phyloP scores from a whole-genome alignment of 2,329 filamentous ascomycete genomes.

The Hymenoscyphus salicellus region DNA sequence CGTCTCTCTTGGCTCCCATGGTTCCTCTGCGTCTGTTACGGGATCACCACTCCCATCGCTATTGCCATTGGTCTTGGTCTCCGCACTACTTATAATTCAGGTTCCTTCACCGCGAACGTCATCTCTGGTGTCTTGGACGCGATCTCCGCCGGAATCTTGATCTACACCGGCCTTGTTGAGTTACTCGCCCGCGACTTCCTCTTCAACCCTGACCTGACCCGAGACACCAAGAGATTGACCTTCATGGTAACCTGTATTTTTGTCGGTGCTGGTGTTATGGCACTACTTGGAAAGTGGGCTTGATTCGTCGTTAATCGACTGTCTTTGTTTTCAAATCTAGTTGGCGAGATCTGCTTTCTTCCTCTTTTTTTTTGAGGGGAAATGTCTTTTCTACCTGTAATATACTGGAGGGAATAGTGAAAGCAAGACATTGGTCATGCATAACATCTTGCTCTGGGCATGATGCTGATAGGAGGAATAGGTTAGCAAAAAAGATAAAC shows the following conservation, averaged over 20 bases:
- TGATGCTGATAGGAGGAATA: too few relatives aligned
- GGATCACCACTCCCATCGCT: slow-evolving; percentile 50
- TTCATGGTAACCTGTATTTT: slow-evolving; percentile 44
- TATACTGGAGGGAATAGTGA: too few relatives aligned
- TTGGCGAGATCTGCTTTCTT: background rate
- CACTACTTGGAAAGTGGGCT: slow-evolving; percentile 51
- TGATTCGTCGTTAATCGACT: slow-evolving; percentile 6
- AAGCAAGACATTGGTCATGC: too few relatives aligned
- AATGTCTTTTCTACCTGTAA: too few relatives aligned
- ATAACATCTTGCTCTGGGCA: too few relatives aligned
- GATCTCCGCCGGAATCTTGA: slow-evolving; percentile 47
- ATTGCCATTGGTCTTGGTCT: slow-evolving; percentile 50
- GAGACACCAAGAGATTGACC: slow-evolving; percentile 37
- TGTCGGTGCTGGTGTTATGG: slow-evolving; percentile 46
- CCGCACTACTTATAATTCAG: slow-evolving; percentile 42
- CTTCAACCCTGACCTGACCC: slow-evolving; percentile 46
- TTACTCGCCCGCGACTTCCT: slow-evolving; percentile 49
- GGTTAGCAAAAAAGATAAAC: too few relatives aligned
- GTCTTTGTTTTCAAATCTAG: background rate
- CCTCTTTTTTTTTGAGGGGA: background rate
- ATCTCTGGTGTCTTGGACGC: slow-evolving; percentile 47
- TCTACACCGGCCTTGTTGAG: slow-evolving; percentile 51
- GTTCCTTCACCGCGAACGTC: slow-evolving; percentile 42
- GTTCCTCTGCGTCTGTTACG: slow-evolving; percentile 47
- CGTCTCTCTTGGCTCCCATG: slow-evolving; percentile 46